Conservation (phyloP, 176 grass and related monocot genomes). For the Thalia dealbata region DNA sequence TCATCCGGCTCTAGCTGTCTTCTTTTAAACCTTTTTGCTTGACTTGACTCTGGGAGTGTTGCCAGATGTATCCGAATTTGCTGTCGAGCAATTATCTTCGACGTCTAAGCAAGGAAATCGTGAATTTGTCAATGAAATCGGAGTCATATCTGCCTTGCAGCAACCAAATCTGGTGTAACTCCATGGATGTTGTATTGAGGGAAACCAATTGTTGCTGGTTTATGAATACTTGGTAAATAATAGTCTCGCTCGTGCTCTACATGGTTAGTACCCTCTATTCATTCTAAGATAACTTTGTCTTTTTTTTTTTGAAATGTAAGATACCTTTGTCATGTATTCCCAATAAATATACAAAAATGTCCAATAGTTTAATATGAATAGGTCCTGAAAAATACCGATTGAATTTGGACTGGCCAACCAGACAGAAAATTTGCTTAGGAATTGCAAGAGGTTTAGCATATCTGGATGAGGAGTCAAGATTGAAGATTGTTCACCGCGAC, state of each 20-base stretch:
- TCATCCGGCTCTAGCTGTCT: too few relatives aligned
- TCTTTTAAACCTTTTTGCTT: neutral
- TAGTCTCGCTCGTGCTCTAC: constrained; percentile 11
- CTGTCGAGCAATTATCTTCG: constrained; percentile 10
- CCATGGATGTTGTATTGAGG: constrained; percentile 7
- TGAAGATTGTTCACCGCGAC: constrained; percentile 89
- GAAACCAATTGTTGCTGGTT: constrained; percentile 8
- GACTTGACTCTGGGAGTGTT: neutral
- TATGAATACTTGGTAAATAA: constrained; percentile 17
- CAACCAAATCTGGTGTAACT: constrained; percentile 16
- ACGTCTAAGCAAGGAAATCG: constrained; percentile 18
- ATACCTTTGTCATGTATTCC: too few relatives aligned
- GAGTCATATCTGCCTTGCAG: constrained; percentile 2
- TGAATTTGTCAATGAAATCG: constrained; percentile 17
- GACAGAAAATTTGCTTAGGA: constrained; percentile 68
- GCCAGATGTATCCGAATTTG: constrained; percentile 2
- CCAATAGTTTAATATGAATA: constrained; percentile 9
- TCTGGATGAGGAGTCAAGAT: constrained; percentile 78
- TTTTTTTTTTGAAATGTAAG: too few relatives aligned
- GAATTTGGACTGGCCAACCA: constrained; percentile 60
- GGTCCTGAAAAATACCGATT: constrained; percentile 42
- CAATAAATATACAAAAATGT: neutral
- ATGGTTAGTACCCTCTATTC: neutral
- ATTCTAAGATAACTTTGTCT: neutral
- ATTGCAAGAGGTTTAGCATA: constrained; percentile 68